These are phyloP conservation scores for Thermothielavioides terrestris DNA, from an alignment of 495 filamentous ascomycete genomes.

Conservation along the genomic window DNA sequence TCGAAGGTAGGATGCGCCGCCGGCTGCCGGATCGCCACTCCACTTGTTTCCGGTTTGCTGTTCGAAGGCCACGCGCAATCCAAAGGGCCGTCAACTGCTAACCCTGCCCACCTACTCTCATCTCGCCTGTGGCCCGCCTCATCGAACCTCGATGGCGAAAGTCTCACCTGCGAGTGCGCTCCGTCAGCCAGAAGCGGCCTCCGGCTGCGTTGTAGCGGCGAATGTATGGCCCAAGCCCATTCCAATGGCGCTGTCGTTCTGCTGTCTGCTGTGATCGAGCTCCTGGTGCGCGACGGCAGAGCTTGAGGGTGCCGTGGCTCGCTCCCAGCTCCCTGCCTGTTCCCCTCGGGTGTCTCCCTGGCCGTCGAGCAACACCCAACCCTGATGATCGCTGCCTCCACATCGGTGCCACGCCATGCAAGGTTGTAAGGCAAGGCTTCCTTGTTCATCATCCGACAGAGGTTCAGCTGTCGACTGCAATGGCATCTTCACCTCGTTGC, in stretches of 20 bases:
- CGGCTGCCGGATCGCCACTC: no score
- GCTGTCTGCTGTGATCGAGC: not conserved
- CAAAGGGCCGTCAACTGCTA: not conserved
- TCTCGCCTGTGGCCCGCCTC: not conserved
- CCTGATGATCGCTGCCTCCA: conserved; percentile 8
- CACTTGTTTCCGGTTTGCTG: no score
- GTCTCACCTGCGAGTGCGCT: not conserved
- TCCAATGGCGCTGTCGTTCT: not conserved
- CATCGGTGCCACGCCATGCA: not conserved
- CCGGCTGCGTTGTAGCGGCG: not conserved
- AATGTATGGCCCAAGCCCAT: not conserved
- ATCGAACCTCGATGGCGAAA: not conserved
- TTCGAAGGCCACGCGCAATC: no score
- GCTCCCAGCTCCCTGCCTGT: not conserved
- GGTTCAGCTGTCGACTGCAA: conserved; percentile 9
- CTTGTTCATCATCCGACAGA: conserved; percentile 6
- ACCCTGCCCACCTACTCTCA: not conserved
- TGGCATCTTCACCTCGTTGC: conserved; percentile 9
- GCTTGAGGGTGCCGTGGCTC: not conserved
- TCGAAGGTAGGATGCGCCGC: not conserved
- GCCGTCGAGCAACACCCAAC: not conserved
- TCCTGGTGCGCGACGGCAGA: not conserved
- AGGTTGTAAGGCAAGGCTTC: not conserved
- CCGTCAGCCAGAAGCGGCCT: not conserved
- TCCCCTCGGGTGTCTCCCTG: not conserved